A percentile compares a stretch with the other conserved stretches of the same genome.
Conservation (phyloP, 352 stramenopile genomes). For the Nothophytophthora sp. region DNA sequence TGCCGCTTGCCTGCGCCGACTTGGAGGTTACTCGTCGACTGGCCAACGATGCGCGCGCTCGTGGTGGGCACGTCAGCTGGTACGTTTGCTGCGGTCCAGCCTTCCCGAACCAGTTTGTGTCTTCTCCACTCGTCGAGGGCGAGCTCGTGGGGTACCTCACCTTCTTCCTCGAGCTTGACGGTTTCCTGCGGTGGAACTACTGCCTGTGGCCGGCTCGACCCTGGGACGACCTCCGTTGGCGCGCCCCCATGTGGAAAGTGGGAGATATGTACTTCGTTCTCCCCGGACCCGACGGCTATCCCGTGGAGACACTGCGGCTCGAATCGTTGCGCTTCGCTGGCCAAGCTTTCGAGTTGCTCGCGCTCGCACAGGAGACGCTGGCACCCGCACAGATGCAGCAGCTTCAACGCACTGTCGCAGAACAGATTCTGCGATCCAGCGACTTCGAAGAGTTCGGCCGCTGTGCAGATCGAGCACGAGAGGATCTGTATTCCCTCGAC, state of each 20-base stretch:
- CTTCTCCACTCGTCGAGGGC: conserved; percentile 67
- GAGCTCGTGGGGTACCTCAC: conserved; percentile 79
- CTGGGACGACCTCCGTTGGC: conserved; percentile 67
- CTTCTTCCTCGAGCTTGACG: conserved; percentile 77
- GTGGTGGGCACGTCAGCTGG: conserved; percentile 68
- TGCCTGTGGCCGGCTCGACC: conserved; percentile 65
- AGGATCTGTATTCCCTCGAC: conserved; percentile 76
- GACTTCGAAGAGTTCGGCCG: conserved; percentile 61
- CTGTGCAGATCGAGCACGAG: conserved; percentile 19
- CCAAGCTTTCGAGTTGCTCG: conserved; percentile 67
- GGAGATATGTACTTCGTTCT: conserved; percentile 88
- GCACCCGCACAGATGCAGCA: conserved; percentile 44
- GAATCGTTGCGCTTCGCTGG: conserved; percentile 69
- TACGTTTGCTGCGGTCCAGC: conserved; percentile 77
- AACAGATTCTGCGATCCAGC: conserved; percentile 60
- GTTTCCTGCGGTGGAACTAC: conserved; percentile 85
- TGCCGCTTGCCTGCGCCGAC: conserved; percentile 70
- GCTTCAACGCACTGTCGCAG: conserved; percentile 49
- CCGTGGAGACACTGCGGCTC: conserved; percentile 71
- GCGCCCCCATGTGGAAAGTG: conserved; percentile 64
- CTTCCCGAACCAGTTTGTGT: conserved; percentile 83
- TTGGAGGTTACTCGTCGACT: conserved; percentile 56
- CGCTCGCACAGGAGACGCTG: conserved; percentile 43
- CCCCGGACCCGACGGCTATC: conserved; percentile 54
- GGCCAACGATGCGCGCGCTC: conserved; percentile 50